Conservation (phyloP, 2,329 filamentous ascomycete species). For the Myriangium duriaei region DNA sequence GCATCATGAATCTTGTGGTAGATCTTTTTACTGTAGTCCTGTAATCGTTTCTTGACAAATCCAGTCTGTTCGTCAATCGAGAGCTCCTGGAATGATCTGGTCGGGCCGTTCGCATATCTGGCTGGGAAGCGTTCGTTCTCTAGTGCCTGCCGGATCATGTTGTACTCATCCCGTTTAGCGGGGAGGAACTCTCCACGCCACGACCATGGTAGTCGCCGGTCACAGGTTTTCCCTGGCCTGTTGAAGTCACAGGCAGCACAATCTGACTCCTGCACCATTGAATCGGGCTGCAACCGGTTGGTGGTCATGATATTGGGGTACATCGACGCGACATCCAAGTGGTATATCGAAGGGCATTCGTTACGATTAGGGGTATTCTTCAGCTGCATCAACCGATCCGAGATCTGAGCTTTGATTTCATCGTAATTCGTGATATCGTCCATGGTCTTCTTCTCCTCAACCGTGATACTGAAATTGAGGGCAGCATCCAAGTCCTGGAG, state of each 20-base stretch:
- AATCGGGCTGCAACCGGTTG: slow-evolving; percentile 91
- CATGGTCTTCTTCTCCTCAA: slow-evolving; percentile 41
- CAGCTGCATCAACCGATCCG: slow-evolving; percentile 54
- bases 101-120: slow-evolving; percentile 56
- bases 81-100: slow-evolving; percentile 69
- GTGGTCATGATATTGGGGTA: slow-evolving; percentile 99
- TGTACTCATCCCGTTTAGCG: slow-evolving; percentile 94
- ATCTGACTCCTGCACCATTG: slow-evolving; percentile 94
- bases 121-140: slow-evolving; percentile 89
- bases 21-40: slow-evolving; percentile 93
- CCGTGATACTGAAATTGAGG: slow-evolving; percentile 60
- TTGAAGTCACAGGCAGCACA: slow-evolving; percentile 99
- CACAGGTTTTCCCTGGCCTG: slow-evolving; percentile 89
- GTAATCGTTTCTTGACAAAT: slow-evolving; percentile 73
- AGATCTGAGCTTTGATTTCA: slow-evolving; percentile 67
- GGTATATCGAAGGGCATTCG: slow-evolving; percentile 87
- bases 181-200: slow-evolving; percentile 97
- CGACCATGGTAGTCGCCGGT: slow-evolving; percentile 86
- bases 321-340: slow-evolving; percentile 97
- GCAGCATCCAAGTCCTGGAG: slow-evolving; percentile 77
- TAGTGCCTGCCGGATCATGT: slow-evolving; percentile 89
- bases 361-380: slow-evolving; percentile 72
- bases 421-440: slow-evolving; percentile 40
- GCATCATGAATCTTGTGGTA: slow-evolving; percentile 98
- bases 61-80: slow-evolving; percentile 67